Evolutionary conservation across 2,329 filamentous ascomycete genomes (phyloP).

Genomic region (Fusarium newnesense): DNA sequence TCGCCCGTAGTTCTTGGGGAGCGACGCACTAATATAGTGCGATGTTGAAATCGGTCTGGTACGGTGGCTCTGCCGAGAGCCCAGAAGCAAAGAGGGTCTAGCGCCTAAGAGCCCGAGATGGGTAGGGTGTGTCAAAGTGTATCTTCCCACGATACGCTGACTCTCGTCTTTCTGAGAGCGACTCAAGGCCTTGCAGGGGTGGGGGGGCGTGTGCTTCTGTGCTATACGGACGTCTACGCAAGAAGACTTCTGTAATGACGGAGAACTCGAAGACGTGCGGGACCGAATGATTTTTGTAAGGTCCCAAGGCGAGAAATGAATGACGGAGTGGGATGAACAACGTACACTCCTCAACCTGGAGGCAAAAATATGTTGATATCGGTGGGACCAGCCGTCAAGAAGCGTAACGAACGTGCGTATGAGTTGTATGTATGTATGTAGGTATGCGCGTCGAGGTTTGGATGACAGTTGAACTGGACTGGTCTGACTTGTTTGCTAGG

Average conservation of each 20-base stretch:
- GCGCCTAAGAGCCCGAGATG: slow-evolving; percentile 47
- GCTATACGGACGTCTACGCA: slow-evolving; percentile 21
- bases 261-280: slow-evolving; percentile 40
- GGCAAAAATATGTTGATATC: slow-evolving; percentile 19
- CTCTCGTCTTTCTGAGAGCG: slow-evolving; percentile 44
- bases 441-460: slow-evolving; percentile 25
- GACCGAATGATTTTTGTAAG: slow-evolving; percentile 49
- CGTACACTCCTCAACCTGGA: slow-evolving; percentile 40
- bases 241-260: slow-evolving; percentile 43
- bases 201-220: slow-evolving; percentile 17
- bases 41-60: slow-evolving; percentile 47
- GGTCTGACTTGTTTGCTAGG: slow-evolving; percentile 16
- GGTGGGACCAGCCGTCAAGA: slow-evolving; percentile 37
- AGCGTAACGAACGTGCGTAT: slow-evolving; percentile 2
- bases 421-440: slow-evolving; percentile 4
- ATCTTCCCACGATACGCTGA: slow-evolving; percentile 44
- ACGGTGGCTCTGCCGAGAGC: slow-evolving; percentile 47
- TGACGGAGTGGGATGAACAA: slow-evolving; percentile 45
- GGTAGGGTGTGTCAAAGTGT: slow-evolving; percentile 43
- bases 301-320: slow-evolving; percentile 40
- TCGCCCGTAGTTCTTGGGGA: slow-evolving; percentile 50
- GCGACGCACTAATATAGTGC: slow-evolving; percentile 55
- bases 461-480: slow-evolving; percentile 13
- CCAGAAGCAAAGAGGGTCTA: slow-evolving; percentile 51
- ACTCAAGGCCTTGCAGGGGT: slow-evolving; percentile 38